Evolutionary conservation across 116 monocot genomes (phyloP), one percentile per base, ranked within the genome.

Genomic region (Posidonia oceanica): DNA sequence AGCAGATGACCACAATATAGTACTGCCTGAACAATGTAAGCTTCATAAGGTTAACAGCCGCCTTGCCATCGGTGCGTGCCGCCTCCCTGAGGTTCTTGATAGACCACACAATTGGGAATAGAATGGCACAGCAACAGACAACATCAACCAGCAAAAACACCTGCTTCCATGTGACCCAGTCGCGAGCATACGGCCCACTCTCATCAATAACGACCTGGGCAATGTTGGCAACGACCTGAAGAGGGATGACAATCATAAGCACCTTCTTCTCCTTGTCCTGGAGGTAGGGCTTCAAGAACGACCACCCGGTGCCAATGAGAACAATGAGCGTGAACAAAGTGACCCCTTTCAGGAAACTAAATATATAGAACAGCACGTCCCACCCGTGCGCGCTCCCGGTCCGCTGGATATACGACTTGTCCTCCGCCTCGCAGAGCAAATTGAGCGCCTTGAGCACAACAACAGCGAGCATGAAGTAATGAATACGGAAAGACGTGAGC

Each of bases 31-130:
- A 87, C 14, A 87, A 65, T 3, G 77, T 79, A 14, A 87, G 79
- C 66, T 87, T 87, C 64, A 79, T 81, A 7, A 87, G 79, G 36
- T 81, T 87, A 42, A 79, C 74, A 0, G 87, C 87, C 0, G 87
- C 87, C 72, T 87, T 87, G 15, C 87, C 87, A 54, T 87, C 87
- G 3, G 84, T 82, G 42, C 79, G 74, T 0, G 87, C 84, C 5
- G 87, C 82, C 74, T 87, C 87, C 14, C 75, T 71, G 53, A 87
- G 77, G 16, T 82, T 77, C 66, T 82, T 76, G 56, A 87, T 84
- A 2, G 87, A 87, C 87, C 87, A 87, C 16, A 84, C 78, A 8
- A 87, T 79, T 0, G 87, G 87, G 75, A 87, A 87, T 11, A 87
- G 79, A 36, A 87, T 79, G 5, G 87, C 87, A 61, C 87, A 87